Evolutionary conservation across 1,284 basidiomycete genomes (phyloP).

Genomic region (Afroboletus lepidellus): DNA sequence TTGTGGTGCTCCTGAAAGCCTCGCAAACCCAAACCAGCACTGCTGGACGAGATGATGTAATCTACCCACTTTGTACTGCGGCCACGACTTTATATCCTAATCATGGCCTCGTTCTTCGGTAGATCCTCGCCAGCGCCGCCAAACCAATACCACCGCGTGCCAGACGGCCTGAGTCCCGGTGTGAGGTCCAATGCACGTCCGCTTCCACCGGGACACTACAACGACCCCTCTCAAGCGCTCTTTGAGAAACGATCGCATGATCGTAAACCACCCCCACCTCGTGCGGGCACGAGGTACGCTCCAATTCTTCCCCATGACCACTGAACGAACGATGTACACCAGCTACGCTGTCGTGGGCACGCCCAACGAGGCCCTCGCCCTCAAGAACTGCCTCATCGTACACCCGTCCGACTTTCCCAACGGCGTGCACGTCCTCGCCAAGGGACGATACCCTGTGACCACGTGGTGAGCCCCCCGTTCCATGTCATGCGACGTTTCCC

Average conservation of each 20-base stretch:
- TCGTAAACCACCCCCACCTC: slow-evolving; percentile 40
- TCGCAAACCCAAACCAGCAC: no score
- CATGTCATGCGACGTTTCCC: background rate
- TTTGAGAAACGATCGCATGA: slow-evolving; percentile 55
- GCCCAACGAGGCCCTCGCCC: slow-evolving; percentile 66
- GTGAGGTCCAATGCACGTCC: slow-evolving; percentile 21
- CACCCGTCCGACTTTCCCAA: slow-evolving; percentile 72
- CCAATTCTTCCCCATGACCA: background rate
- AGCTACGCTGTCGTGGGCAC: slow-evolving; percentile 59
- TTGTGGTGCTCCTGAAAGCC: background rate
- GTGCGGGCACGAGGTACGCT: slow-evolving; percentile 42
- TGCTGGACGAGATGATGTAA: slow-evolving; percentile 21
- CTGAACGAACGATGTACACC: background rate
- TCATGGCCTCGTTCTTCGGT: slow-evolving; percentile 49
- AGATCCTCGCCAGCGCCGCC: slow-evolving; percentile 41
- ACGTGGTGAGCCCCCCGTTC: slow-evolving; percentile 52
- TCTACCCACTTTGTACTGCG: slow-evolving; percentile 1
- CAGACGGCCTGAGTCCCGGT: slow-evolving; percentile 31
- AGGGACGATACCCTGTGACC: slow-evolving; percentile 68
- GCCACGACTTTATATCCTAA: background rate
- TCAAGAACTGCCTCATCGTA: slow-evolving; percentile 82
- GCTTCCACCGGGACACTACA: slow-evolving; percentile 48
- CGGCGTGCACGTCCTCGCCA: slow-evolving; percentile 74
- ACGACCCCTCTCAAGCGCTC: slow-evolving; percentile 47
- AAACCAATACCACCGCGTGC: slow-evolving; percentile 48